Percentiles rank a stretch among this genome's conserved stretches.
Evolutionary conservation across 192 early-diverging fungal species (phyloP).

Genomic region (Linnemannia hyalina): DNA sequence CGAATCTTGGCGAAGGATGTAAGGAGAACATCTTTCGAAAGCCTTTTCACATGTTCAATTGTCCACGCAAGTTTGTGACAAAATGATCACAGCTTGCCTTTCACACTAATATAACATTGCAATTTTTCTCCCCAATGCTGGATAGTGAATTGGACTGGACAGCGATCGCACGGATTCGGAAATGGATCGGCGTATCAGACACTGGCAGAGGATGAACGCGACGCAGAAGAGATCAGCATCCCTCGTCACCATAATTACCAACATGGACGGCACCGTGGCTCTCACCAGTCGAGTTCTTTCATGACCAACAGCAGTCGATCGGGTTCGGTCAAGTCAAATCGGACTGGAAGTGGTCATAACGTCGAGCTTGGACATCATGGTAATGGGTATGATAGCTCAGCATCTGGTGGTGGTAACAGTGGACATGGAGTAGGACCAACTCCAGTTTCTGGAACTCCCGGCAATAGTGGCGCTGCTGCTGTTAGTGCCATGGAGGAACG

Average conservation of each 20-base stretch:
- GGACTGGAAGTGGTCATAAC: constrained; percentile 39
- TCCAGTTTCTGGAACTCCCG: background rate
- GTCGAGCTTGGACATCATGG: constrained; percentile 38
- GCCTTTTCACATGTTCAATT: background rate
- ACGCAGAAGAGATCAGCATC: constrained; percentile 51
- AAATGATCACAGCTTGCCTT: background rate
- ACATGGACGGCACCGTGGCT: constrained; percentile 32
- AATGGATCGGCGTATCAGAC: constrained; percentile 28
- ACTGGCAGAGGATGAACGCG: constrained; percentile 40
- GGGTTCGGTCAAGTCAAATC: constrained; percentile 30
- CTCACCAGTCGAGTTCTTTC: constrained; percentile 47
- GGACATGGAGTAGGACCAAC: background rate
- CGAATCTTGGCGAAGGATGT: constrained; percentile 47
- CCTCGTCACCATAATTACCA: constrained; percentile 29
- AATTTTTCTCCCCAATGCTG: background rate
- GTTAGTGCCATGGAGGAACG: constrained; percentile 34
- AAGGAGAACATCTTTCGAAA: background rate
- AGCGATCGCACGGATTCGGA: constrained; percentile 20
- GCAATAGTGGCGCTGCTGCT: background rate
- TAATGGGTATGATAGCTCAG: background rate
- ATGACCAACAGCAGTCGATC: constrained; percentile 44
- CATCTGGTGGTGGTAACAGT: background rate
- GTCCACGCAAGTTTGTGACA: background rate
- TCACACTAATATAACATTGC: background rate
- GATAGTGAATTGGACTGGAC: constrained; percentile 29